These are phyloP conservation scores for Gloeostereum incarnatum DNA, from an alignment of 768 basidiomycete species.

Conservation along the genomic window DNA sequence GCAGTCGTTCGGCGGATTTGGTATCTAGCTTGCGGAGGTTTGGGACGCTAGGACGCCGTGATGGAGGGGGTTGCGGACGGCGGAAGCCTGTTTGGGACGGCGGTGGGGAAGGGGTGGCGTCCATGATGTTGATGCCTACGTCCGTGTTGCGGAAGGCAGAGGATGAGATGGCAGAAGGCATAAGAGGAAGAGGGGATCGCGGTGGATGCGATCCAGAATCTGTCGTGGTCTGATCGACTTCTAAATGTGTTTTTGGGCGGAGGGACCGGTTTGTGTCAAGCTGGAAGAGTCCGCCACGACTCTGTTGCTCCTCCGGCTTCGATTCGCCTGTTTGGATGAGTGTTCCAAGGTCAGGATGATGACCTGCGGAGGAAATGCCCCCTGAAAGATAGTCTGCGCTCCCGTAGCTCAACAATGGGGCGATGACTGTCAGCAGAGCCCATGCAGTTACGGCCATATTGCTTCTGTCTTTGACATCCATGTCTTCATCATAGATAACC, in stretches of 20 bases:
- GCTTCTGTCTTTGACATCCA: constrained; percentile 55
- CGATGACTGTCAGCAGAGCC: constrained; percentile 58
- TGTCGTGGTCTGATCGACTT: constrained; percentile 43
- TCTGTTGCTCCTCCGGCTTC: constrained; percentile 13
- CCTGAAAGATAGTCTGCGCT: constrained; percentile 63
- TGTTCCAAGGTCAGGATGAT: constrained; percentile 45
- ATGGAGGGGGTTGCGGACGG: constrained; percentile 36
- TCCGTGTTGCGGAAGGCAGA: constrained; percentile 14
- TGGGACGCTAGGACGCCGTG: constrained; percentile 53
- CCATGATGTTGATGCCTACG: constrained; percentile 19
- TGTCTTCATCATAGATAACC: constrained; percentile 71
- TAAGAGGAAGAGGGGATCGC: constrained; percentile 45
- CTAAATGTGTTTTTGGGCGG: constrained; percentile 41
- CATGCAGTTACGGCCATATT: constrained; percentile 53
- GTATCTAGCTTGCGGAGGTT: constrained; percentile 57
- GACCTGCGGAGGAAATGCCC: constrained; percentile 55
- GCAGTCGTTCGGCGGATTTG: constrained; percentile 42
- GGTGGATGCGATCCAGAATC: constrained; percentile 20
- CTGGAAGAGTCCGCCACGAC: constrained; percentile 52
- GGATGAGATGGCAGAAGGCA: constrained; percentile 38
- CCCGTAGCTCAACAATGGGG: constrained; percentile 46
- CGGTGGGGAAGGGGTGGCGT: constrained; percentile 53
- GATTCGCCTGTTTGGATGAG: constrained; percentile 39
- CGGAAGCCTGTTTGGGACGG: constrained; percentile 40
- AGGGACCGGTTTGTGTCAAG: constrained; percentile 46